These are phyloP conservation scores for Lathyrus tuberosus DNA, from an alignment of 306 rosid species.

Conservation along the genomic window DNA sequence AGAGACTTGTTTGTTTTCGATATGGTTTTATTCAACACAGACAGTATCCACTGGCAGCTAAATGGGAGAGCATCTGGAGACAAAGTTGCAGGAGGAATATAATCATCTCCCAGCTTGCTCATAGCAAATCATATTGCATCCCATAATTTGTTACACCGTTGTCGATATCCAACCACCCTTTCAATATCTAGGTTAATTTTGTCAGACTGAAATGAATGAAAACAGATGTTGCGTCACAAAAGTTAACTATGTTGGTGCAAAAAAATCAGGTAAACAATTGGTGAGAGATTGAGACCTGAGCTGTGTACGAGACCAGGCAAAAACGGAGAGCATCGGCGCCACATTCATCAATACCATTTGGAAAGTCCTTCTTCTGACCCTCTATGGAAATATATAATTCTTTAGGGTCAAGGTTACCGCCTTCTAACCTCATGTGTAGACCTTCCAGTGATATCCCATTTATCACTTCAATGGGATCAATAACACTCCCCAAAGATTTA, in stretches of 20 bases:
- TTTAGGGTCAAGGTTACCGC: slow-evolving; percentile 83
- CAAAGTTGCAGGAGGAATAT: slow-evolving; percentile 59
- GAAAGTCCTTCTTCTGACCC: slow-evolving; percentile 90
- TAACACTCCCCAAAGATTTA: slow-evolving; percentile 93
- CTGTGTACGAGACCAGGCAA: slow-evolving; percentile 88
- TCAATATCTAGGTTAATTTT: slow-evolving; percentile 91
- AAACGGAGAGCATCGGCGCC: slow-evolving; percentile 97
- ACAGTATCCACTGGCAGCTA: slow-evolving; percentile 91
- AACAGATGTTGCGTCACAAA: slow-evolving; percentile 20
- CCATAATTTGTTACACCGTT: slow-evolving; percentile 97
- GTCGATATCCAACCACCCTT: slow-evolving; percentile 95
- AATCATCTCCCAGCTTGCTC: slow-evolving; percentile 92
- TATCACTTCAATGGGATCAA: slow-evolving; percentile 93
- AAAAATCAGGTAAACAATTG: slow-evolving; percentile 7
- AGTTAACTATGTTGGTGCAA: slow-evolving; percentile 8
- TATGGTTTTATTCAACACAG: slow-evolving; percentile 77
- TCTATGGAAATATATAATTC: slow-evolving; percentile 76
- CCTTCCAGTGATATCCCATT: slow-evolving; percentile 81
- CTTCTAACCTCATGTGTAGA: slow-evolving; percentile 82
- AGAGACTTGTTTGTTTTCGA: slow-evolving; percentile 57
- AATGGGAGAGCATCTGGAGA: slow-evolving; percentile 70
- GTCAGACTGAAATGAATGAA: slow-evolving; percentile 70
- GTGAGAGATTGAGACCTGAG: slow-evolving; percentile 65
- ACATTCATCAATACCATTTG: slow-evolving; percentile 88
- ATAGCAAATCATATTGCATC: slow-evolving; percentile 89